Percentiles rank a stretch among this genome's conserved stretches.
phyloP scores from a whole-genome alignment of 2,329 filamentous ascomycete genomes.

The Ceratocystis diversiconidia region DNA sequence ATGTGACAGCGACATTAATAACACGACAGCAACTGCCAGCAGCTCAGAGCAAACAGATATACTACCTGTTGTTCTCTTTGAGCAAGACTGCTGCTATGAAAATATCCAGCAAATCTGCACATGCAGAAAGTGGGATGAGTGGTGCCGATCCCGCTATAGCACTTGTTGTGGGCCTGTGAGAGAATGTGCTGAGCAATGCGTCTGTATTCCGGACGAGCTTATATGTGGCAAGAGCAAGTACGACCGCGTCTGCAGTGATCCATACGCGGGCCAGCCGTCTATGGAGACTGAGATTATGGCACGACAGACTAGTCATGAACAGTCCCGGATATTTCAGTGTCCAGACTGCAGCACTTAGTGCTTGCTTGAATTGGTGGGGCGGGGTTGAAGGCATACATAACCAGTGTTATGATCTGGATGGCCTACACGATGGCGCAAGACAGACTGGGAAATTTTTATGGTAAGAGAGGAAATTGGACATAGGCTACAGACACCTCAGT shows the following conservation, averaged over 20 bases:
- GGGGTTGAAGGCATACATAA: neutral
- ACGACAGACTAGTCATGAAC: neutral
- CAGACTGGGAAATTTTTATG: neutral
- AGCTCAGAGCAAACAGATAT: neutral
- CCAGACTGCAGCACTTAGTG: neutral
- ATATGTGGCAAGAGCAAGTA: slow-evolving; percentile 6
- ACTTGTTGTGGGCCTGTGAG: slow-evolving; percentile 11
- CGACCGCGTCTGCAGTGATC: neutral
- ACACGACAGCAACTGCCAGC: neutral
- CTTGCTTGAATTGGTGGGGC: neutral
- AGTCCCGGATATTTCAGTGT: neutral
- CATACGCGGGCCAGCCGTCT: neutral
- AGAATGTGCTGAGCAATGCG: slow-evolving; percentile 12
- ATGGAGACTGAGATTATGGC: neutral
- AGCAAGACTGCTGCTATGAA: slow-evolving; percentile 14
- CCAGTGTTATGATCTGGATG: neutral
- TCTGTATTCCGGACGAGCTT: slow-evolving; percentile 12
- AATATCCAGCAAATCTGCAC: slow-evolving; percentile 8
- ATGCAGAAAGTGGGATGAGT: slow-evolving; percentile 9
- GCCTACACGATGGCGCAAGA: neutral
- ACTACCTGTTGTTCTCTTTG: neutral
- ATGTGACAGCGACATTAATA: neutral
- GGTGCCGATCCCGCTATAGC: slow-evolving; percentile 11
- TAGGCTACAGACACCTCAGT: neutral
- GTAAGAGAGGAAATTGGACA: neutral